These are phyloP conservation scores for Ganoderma lucidum DNA, from an alignment of 1,284 basidiomycete species.

Conservation along the genomic window DNA sequence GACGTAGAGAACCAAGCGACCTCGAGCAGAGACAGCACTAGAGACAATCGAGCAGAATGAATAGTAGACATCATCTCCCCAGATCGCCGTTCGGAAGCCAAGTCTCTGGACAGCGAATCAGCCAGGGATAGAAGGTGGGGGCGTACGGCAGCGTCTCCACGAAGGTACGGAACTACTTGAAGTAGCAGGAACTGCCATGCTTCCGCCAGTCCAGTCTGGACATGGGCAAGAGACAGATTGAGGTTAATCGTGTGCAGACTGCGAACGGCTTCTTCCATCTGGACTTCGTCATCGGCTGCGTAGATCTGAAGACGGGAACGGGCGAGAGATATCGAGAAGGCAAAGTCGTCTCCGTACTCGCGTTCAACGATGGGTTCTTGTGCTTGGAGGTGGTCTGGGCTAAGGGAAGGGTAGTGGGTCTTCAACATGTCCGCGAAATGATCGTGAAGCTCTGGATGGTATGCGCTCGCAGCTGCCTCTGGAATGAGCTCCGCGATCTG, in stretches of 20 bases:
- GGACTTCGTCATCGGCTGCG: constrained; percentile 47
- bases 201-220: constrained; percentile 77
- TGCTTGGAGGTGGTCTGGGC: constrained; percentile 69
- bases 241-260: constrained; percentile 76
- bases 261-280: constrained; percentile 56
- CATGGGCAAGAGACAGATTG: constrained; percentile 86
- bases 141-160: constrained; percentile 62
- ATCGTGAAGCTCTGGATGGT: constrained; percentile 76
- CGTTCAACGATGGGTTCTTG: constrained; percentile 73
- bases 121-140: constrained; percentile 67
- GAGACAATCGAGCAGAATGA: constrained; percentile 77
- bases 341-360: constrained; percentile 83
- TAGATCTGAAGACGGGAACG: constrained; percentile 63
- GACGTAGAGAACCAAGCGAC: constrained; percentile 77
- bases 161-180: constrained; percentile 69
- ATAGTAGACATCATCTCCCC: constrained; percentile 90
- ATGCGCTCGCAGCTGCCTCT: constrained; percentile 74
- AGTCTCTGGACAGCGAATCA: constrained; percentile 67
- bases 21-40: constrained; percentile 82
- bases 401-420: constrained; percentile 59
- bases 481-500: constrained; percentile 67
- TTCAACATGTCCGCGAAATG: constrained; percentile 55
- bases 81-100: constrained; percentile 74
- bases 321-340: constrained; percentile 67
- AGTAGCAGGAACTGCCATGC: constrained; percentile 83